Evolutionary conservation across 177 flowering plant genomes (phyloP), one percentile per base, ranked within the genome.

Genomic region (Telopea speciosissima): DNA sequence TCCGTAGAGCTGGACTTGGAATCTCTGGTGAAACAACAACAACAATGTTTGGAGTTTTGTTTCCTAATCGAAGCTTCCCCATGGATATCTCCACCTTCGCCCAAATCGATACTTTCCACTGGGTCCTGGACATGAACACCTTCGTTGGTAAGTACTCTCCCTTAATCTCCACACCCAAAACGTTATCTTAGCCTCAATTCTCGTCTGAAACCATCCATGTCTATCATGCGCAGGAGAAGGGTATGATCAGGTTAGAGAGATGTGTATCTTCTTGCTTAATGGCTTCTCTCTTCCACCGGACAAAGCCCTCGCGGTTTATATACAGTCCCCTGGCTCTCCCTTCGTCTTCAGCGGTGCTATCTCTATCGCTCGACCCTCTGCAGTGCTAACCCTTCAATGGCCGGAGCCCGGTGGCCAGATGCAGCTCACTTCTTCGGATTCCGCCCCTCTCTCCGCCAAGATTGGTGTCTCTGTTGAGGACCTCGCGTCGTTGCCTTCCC

Each of bases 121-220:
- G 97, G 97, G 66, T 93, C 65, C 98, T 95, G 76, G 99, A 95
- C 86, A 90, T 93, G 97, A 90, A 88, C 83, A 80, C 83, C 60
- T 89, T 93, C 79, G 97, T 91, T 19, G 97, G 96, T 83, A 81
- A 67, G 68, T 24, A 19, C 14, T 60, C 28, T 14, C 21, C n/a
- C 66, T 8, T 31, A 26, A 25, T 16, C 36, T 26, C 65, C 36
- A 19, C 36, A 49, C 8, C 54, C 54, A 49, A 12, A 12, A 49
- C 19, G 3, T 16, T 1, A 16, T 58, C 61, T 19, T 58, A 21
- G 61, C n/a, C 7, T 58, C 22, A 36, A 3, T n/a, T 58, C 5
- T n/a, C n/a, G 9, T n/a, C 22, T 58, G 8, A 58, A 7, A 58
- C 5, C 28, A 8, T 16, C 40, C 9, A 22, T 8, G 21, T 36